Evolutionary conservation across 306 rosid genomes (phyloP), one percentile per base, ranked within the genome.

Genomic region (Prunus kanzakura): DNA sequence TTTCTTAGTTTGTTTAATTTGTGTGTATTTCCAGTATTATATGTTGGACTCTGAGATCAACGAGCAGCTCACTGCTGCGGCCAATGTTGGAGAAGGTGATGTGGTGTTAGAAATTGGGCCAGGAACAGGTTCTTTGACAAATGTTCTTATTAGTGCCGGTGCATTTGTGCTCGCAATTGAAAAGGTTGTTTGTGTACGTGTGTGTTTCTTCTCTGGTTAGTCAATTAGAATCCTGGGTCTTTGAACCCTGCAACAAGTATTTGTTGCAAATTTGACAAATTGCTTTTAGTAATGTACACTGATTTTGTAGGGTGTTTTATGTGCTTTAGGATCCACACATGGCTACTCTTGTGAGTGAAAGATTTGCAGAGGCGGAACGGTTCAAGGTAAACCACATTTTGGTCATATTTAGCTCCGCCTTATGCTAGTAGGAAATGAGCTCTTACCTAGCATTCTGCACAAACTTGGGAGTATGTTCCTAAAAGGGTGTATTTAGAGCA

Each of bases 101-200:
- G 85, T 88, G 57, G 92, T 87, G 73, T 76, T 93, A 72, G 97
- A 92, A 83, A 95, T 95, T 84, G 96, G 97, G 63, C 97, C 98
- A 0, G 98, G 98, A 84, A 90, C 96, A 2, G 96, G 97, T 65
- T 95, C 97, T 80, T 89, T 95, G 90, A 92, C 98, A 14, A 80
- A 85, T 68, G 83, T 86, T 81, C 96, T 95, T 43, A 54, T 95
- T 18, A 76, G 75, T 13, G 85, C 93, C 2, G 97, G 96, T 8
- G 96, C 97, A 0, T 71, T 83, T 62, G 93, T 95, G 69, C 93
- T 95, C 16, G 98, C 93, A 7, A 84, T 92, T 68, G 96, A 92
- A 83, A 95, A 95, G 97, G 98, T 95, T 68, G 23, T 20, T 73
- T 15, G 22, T 72, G 43, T 20, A 0, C 2, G 8, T 69, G 19